Percentiles rank a stretch among this genome's conserved stretches.
Evolutionary conservation across 345 rosid species (phyloP).

Genomic region (Schrenkiella parvula): DNA sequence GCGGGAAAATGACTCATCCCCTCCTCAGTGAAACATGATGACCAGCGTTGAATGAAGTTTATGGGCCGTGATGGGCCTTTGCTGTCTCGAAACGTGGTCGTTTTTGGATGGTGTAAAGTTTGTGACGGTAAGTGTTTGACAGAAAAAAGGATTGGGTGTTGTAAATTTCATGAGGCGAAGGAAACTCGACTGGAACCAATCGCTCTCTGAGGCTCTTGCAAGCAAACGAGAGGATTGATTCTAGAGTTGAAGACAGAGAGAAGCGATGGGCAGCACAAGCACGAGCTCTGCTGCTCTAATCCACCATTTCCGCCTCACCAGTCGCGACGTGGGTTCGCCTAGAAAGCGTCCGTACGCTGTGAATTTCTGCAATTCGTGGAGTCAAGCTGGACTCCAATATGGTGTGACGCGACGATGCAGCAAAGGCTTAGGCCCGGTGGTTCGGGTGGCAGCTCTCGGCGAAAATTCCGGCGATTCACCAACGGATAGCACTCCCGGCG

Average conservation of each 20-base stretch:
- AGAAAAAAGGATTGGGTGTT: constrained; percentile 6
- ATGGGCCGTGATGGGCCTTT: constrained; percentile 11
- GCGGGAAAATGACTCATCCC: constrained; percentile 13
- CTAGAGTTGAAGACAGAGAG: neutral
- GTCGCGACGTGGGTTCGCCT: constrained; percentile 34
- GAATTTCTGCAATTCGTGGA: constrained; percentile 24
- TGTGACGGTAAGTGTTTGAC: neutral
- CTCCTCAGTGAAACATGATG: neutral
- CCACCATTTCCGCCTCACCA: constrained; percentile 50
- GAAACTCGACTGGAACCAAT: constrained; percentile 31
- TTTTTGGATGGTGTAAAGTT: neutral
- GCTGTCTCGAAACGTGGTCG: neutral
- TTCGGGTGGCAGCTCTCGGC: constrained; percentile 52
- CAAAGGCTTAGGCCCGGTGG: constrained; percentile 6
- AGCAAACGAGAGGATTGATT: neutral
- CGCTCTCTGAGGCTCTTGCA: constrained; percentile 25
- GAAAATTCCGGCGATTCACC: constrained; percentile 41
- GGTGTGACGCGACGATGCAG: constrained; percentile 30
- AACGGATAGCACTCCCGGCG: constrained; percentile 32
- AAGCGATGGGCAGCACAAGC: constrained; percentile 60
- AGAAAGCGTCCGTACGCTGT: constrained; percentile 21
- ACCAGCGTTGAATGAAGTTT: neutral
- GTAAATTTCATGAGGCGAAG: constrained; percentile 1
- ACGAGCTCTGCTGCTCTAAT: constrained; percentile 49
- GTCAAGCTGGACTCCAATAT: constrained; percentile 32